These are phyloP conservation scores for Vanderwaltozyma verrucispora DNA, from an alignment of 805 yeast species.

Conservation along the genomic window DNA sequence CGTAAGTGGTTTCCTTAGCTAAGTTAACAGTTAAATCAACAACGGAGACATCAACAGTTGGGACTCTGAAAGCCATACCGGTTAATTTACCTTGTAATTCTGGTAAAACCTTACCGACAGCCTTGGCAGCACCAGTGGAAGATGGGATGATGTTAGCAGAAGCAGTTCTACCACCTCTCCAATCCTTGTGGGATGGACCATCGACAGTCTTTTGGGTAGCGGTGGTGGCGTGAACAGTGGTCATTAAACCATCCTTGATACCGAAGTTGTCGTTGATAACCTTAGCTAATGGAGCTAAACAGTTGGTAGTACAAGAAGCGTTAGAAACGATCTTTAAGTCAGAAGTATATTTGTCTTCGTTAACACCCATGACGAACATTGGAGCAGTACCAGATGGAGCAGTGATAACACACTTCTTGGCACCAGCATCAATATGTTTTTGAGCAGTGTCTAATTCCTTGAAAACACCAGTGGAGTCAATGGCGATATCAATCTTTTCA, in stretches of 20 bases:
- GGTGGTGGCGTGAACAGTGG: constrained; percentile 63
- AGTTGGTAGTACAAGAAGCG: constrained; percentile 68
- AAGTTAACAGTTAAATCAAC: constrained; percentile 62
- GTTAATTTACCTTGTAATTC: constrained; percentile 63
- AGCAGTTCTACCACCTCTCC: constrained; percentile 77
- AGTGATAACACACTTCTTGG: constrained; percentile 62
- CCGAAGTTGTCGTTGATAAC: constrained; percentile 56
- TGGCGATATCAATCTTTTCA: constrained; percentile 48
- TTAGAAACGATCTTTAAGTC: constrained; percentile 53
- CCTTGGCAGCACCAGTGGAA: constrained; percentile 70
- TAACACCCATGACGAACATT: constrained; percentile 66
- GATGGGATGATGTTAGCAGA: constrained; percentile 68
- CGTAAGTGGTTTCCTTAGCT: constrained; percentile 48
- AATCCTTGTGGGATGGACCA: constrained; percentile 70
- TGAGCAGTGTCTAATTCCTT: constrained; percentile 54
- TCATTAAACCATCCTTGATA: constrained; percentile 66
- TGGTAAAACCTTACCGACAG: constrained; percentile 66
- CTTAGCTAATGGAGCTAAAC: constrained; percentile 66
- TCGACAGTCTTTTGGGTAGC: constrained; percentile 68
- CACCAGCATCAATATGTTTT: constrained; percentile 64
- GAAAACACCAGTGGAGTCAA: constrained; percentile 68
- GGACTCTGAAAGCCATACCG: constrained; percentile 67
- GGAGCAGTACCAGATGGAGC: constrained; percentile 67
- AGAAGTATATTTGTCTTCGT: constrained; percentile 46
- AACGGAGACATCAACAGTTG: constrained; percentile 64